These are phyloP conservation scores for Globisporangium barbulae DNA, from an alignment of 352 stramenopile species.

Conservation along the genomic window DNA sequence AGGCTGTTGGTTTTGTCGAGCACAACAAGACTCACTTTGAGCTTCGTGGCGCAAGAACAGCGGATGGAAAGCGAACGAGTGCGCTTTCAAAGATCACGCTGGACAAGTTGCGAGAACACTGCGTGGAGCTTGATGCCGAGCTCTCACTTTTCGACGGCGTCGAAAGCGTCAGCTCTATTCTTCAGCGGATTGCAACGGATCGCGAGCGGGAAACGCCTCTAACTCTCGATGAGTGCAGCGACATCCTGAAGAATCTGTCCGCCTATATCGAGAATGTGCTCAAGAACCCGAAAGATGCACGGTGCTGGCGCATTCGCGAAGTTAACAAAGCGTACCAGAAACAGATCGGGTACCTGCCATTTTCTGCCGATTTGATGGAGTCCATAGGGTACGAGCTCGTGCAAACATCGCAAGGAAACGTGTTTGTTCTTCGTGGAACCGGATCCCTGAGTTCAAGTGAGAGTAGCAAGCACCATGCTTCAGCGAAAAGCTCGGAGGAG, in stretches of 20 bases:
- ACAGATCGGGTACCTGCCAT: conserved; percentile 58
- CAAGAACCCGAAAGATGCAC: conserved; percentile 68
- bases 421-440: conserved; percentile 51
- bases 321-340: conserved; percentile 52
- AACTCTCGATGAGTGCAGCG: conserved; percentile 43
- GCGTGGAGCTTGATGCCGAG: conserved; percentile 50
- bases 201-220: conserved; percentile 26
- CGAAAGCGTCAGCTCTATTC: conserved; percentile 54
- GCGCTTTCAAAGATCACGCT: conserved; percentile 39
- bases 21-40: conserved; percentile 56
- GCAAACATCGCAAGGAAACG: conserved; percentile 37
- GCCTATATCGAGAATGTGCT: conserved; percentile 59
- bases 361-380: conserved; percentile 48
- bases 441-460: conserved; percentile 8
- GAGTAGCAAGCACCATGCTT: neutral
- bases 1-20: conserved; percentile 58
- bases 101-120: conserved; percentile 43
- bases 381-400: conserved; percentile 55
- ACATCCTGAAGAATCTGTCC: conserved; percentile 29
- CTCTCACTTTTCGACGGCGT: conserved; percentile 59
- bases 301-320: conserved; percentile 65
- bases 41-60: conserved; percentile 34
- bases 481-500: neutral
- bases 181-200: conserved; percentile 40
- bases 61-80: conserved; percentile 40